Evolutionary conservation across 768 basidiomycete genomes (phyloP), one percentile per base, ranked within the genome.

Genomic region (Boletus sp.): DNA sequence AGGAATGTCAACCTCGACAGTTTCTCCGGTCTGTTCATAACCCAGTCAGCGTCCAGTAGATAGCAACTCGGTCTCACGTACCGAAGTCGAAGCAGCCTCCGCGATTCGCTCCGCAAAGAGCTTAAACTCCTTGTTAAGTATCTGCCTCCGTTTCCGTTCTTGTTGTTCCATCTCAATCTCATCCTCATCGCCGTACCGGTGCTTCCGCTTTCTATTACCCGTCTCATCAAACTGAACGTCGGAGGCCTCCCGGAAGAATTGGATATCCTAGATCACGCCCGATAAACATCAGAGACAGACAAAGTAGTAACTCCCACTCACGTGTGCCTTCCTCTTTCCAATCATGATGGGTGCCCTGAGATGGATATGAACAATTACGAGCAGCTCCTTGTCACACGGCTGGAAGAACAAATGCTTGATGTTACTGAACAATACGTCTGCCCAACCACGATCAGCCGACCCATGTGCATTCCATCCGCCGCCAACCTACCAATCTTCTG

Each of bases 371-470:
- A 97, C 85, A 59, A 99, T 88, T 54, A 97, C 95, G 52, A 98
- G 80, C 18, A 98, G 77, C 71, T 99, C 97, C 62, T 92, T 87
- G 61, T 99, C 97, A 66, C 96, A 98, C 2, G 97, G 96, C 69
- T 99, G 97, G 83, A 99, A 98, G 77, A 98, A 97, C 10, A 98
- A 79, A 73, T 99, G 96, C 72, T 96, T 97, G 78, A 99, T 88
- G 71, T 99, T 99, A 76, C 85, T 88, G 77, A 98, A 99, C 10
- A 98, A 78, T 12, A 99, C 81, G 70, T 99, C 96, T 96, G 49
- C 20, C 24, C 40, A 50, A 52, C 40, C 18, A 18, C 20, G 39
- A 57, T 69, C 44, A 58, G 40, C n/a, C 28, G 5, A 10, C n/a
- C 32, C 44, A 36, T 12, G 20, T 20, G 14, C 40, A 50, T 32